phyloP scores from a whole-genome alignment of 257 asterid species.

The Eucommia ulmoides region DNA sequence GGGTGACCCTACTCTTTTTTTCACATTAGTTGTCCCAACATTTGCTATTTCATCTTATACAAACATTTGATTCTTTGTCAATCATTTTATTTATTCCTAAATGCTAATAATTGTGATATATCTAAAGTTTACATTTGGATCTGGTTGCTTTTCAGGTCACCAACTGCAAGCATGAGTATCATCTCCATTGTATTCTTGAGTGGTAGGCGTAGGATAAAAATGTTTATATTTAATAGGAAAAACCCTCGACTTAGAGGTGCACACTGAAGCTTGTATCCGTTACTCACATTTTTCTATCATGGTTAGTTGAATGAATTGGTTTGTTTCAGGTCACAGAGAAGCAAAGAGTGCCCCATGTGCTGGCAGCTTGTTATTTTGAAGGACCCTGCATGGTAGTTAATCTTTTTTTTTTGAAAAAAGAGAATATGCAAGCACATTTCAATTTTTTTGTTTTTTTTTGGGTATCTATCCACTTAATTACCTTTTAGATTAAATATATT shows the following conservation, averaged over 20 bases:
- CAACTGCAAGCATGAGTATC: conserved; percentile 60
- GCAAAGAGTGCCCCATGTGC: conserved; percentile 64
- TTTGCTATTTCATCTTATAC: too few species aligned
- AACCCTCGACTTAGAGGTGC: too few species aligned
- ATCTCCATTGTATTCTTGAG: conserved; percentile 68
- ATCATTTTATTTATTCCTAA: too few species aligned
- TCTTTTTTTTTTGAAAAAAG: background rate
- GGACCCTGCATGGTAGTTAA: conserved; percentile 44
- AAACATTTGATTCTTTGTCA: too few species aligned
- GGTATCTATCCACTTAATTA: background rate
- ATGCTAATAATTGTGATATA: too few species aligned
- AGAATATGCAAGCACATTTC: background rate
- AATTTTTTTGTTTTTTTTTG: background rate
- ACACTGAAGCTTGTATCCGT: too few species aligned
- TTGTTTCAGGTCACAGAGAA: conserved; percentile 49
- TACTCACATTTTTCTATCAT: too few species aligned
- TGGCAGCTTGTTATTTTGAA: conserved; percentile 39
- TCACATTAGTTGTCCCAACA: too few species aligned
- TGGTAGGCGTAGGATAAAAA: conserved; percentile 52
- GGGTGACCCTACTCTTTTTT: too few species aligned
- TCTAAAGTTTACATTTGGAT: too few species aligned
- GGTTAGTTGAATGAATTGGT: background rate
- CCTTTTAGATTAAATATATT: background rate
- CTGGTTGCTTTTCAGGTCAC: conserved; percentile 31
- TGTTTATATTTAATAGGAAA: too few species aligned